These are phyloP conservation scores for Ambrosiella beaveri DNA, from an alignment of 2,329 filamentous ascomycete species.

Conservation along the genomic window DNA sequence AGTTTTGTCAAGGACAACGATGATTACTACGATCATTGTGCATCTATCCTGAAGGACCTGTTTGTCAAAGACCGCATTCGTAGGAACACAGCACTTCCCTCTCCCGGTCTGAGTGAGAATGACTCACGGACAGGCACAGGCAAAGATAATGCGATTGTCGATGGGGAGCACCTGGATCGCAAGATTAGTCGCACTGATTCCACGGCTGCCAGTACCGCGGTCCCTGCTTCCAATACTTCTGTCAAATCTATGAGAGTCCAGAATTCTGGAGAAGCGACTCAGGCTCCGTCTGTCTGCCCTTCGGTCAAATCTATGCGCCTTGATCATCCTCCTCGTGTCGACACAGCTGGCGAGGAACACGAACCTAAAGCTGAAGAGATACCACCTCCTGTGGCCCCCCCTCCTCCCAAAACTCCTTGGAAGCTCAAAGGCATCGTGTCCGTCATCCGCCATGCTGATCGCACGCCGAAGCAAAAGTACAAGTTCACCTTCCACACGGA, in stretches of 20 bases:
- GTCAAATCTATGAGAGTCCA: conserved; percentile 6
- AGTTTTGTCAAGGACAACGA: conserved; percentile 99
- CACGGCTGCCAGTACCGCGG: background rate
- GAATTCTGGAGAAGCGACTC: conserved; percentile 1
- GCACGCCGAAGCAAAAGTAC: conserved; percentile 97
- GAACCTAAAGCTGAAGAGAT: conserved; percentile 1
- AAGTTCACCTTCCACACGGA: conserved; percentile 98
- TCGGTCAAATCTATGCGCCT: conserved; percentile 21
- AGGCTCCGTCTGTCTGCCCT: conserved; percentile 25
- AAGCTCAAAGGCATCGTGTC: conserved; percentile 96
- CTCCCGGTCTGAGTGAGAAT: conserved; percentile 27
- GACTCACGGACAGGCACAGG: background rate
- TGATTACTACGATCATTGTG: conserved; percentile 87
- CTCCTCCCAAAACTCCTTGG: conserved; percentile 83
- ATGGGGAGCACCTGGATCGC: background rate
- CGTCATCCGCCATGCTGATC: conserved; percentile 88
- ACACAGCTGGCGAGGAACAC: conserved; percentile 13
- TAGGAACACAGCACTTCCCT: conserved; percentile 39
- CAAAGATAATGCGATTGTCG: background rate
- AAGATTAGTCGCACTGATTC: conserved; percentile 3
- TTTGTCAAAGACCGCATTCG: conserved; percentile 62
- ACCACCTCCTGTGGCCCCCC: conserved; percentile 29
- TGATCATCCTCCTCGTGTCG: conserved; percentile 15
- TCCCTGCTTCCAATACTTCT: conserved; percentile 7
- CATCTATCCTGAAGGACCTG: conserved; percentile 70